Conservation (phyloP, 371 early-diverging fungal species). For the Massospora cicadina region DNA sequence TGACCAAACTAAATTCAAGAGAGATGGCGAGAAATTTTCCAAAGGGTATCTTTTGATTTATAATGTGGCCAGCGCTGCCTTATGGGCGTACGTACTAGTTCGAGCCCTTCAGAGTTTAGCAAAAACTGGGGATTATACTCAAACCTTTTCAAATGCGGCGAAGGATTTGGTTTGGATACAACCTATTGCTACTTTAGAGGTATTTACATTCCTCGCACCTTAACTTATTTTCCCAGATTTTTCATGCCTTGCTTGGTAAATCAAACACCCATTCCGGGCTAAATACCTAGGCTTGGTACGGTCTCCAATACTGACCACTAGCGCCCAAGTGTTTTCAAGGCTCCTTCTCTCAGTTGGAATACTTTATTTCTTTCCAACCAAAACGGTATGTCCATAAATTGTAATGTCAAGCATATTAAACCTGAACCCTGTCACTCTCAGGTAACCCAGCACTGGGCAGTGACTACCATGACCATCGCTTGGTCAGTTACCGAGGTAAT, state of each 20-base stretch:
- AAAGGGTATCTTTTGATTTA: background rate
- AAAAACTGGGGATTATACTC: background rate
- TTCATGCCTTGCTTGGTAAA: background rate
- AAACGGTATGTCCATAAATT: slow-evolving; percentile 9
- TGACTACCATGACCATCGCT: slow-evolving; percentile 71
- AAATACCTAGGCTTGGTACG: slow-evolving; percentile 44
- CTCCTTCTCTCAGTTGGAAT: slow-evolving; percentile 71
- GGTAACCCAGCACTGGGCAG: slow-evolving; percentile 41
- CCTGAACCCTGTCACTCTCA: slow-evolving; percentile 10
- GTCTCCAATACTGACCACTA: slow-evolving; percentile 58
- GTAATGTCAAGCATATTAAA: slow-evolving; percentile 2
- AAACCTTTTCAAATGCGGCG: background rate
- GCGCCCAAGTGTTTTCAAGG: slow-evolving; percentile 73
- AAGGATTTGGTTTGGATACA: slow-evolving; percentile 7
- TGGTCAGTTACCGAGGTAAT: slow-evolving; percentile 84
- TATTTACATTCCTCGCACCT: background rate
- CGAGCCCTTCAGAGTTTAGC: background rate
- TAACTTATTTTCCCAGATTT: background rate
- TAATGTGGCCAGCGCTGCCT: background rate
- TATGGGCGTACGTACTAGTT: background rate
- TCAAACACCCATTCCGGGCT: background rate
- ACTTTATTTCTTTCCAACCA: slow-evolving; percentile 36
- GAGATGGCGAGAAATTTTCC: background rate
- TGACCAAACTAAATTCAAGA: background rate
- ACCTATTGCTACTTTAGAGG: slow-evolving; percentile 7